Conservation (phyloP, 192 early-diverging fungal genomes). For the Podila horticola region DNA sequence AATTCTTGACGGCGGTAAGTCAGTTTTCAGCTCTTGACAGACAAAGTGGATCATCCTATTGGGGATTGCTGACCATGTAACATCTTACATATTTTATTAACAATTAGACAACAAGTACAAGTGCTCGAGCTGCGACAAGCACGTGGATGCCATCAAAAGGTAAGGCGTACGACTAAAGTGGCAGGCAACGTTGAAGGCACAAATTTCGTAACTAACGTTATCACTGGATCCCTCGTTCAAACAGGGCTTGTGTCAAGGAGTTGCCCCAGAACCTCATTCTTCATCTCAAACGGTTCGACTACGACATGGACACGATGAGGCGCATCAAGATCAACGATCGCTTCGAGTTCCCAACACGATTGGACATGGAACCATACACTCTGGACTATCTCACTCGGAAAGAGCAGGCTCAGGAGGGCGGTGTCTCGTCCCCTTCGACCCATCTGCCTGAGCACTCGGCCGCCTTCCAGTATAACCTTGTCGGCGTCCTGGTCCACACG, state of each 20-base stretch:
- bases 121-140: slow-evolving; percentile 60
- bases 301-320: slow-evolving; percentile 65
- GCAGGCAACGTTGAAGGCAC: background rate
- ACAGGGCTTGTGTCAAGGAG: slow-evolving; percentile 60
- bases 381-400: slow-evolving; percentile 51
- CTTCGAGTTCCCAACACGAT: slow-evolving; percentile 63
- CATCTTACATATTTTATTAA: no score
- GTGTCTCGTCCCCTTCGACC: slow-evolving; percentile 14
- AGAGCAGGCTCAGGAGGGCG: slow-evolving; percentile 50
- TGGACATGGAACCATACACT: slow-evolving; percentile 70
- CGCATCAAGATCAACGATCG: slow-evolving; percentile 69
- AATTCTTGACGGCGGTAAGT: slow-evolving; percentile 63
- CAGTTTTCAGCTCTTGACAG: background rate
- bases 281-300: slow-evolving; percentile 73
- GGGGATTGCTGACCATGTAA: background rate
- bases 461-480: slow-evolving; percentile 57
- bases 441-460: slow-evolving; percentile 12
- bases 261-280: slow-evolving; percentile 67
- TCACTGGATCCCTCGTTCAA: background rate
- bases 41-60: no score
- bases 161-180: background rate
- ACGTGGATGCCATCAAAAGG: slow-evolving; percentile 69
- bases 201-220: no score
- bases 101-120: slow-evolving; percentile 60
- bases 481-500: slow-evolving; percentile 69